Conservation (phyloP, 495 filamentous ascomycete genomes). For the Aspergillus bertholletiae region DNA sequence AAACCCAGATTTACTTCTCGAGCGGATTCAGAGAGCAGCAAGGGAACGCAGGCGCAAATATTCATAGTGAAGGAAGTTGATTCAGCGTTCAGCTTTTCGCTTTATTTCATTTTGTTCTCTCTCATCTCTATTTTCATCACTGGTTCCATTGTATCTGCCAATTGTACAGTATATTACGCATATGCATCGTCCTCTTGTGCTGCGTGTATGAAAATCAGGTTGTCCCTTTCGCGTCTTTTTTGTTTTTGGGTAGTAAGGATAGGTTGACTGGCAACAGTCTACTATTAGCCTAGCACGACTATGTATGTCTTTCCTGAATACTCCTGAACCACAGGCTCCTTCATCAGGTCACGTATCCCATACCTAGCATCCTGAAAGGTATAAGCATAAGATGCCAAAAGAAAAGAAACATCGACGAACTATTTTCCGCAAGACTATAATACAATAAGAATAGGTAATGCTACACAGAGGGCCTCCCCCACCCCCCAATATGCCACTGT, state of each 20-base stretch:
- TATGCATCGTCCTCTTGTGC: conserved; percentile 8
- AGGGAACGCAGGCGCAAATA: background rate
- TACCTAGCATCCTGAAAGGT: background rate
- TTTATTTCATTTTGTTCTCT: conserved; percentile 3
- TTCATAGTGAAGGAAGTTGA: background rate
- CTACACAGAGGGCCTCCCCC: too few relatives aligned
- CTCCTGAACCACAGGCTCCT: background rate
- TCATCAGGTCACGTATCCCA: background rate
- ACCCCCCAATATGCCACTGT: background rate
- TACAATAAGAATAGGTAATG: background rate
- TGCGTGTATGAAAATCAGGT: background rate
- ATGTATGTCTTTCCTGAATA: background rate
- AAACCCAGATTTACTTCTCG: conserved; percentile 21
- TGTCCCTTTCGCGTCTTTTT: conserved; percentile 28
- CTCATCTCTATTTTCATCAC: background rate
- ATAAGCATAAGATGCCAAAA: background rate
- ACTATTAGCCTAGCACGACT: background rate
- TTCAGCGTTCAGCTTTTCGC: background rate
- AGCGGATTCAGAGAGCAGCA: conserved; percentile 7
- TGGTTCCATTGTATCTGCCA: background rate
- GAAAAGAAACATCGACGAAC: background rate
- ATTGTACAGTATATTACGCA: conserved; percentile 1
- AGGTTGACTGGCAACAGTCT: conserved; percentile 31
- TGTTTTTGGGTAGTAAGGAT: background rate
- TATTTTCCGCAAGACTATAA: background rate